Base-by-base conservation (phyloP, 2,329 filamentous ascomycete species). In the Cladosporium sp. region DNA sequence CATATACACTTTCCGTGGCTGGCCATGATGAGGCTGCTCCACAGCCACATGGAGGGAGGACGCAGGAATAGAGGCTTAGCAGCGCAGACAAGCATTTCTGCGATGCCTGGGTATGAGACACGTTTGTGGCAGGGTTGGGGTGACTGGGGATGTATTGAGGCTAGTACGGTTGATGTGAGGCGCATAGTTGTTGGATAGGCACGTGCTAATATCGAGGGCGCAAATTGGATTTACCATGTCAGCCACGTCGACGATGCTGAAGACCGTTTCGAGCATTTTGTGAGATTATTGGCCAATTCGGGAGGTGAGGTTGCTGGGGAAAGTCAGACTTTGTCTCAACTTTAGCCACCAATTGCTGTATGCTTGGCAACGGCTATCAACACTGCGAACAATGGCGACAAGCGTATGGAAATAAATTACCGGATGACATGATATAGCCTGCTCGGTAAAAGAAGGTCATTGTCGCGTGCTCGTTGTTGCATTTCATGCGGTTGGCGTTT, bases 251-350 rank as follows among this genome's bases (percentile, higher is more conserved):
- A 13, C 38, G 20, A 40, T 19, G 8, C n/a, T 7, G 3, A 20
- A n/a, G 9, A 3, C 3, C 5, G 11, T 35, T 18, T 18, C n/a
- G n/a, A 12, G 30, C 16, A 33, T 20, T 4, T 22, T 4, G n/a
- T 11, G 25, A 15, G 19, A 29, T 7, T 18, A n/a, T 25, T 27
- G 7, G n/a, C n/a, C 12, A 13, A 32, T 13, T 33, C 9, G 30
- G 45, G 27, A 40, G 33, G 45, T 48, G 45, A 48, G 36, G 45
- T 48, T 40, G 45, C 45, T 39, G 45, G 35, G 29, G 45, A 40
- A 16, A 27, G 22, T 27, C 22, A 27, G 9, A 27, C 22, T 27
- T 4, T 27, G 22, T 27, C 22, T 27, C 9, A 27, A 9, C 4
- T 4, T 27, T 27, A 27, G 22, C 22, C 22, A 27, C 9, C 22